These are phyloP conservation scores for Fragaria nilgerrensis DNA, from an alignment of 306 rosid genomes.

Conservation along the genomic window DNA sequence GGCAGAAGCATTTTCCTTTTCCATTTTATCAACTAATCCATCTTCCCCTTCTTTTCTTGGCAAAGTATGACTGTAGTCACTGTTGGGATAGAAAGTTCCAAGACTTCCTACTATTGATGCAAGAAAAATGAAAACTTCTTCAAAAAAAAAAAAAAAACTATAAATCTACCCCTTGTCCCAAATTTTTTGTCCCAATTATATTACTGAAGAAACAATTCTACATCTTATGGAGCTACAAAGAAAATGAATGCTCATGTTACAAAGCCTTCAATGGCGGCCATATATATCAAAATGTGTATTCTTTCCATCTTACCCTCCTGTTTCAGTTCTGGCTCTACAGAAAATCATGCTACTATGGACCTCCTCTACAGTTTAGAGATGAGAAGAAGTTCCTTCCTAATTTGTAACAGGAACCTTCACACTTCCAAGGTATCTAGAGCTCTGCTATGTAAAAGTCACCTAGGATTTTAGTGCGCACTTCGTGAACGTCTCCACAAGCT, in stretches of 20 bases:
- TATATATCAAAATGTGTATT: background rate
- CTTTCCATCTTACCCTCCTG: slow-evolving; percentile 10
- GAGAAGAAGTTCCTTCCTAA: slow-evolving; percentile 17
- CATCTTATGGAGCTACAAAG: background rate
- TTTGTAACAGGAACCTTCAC: slow-evolving; percentile 19
- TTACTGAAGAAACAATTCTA: background rate
- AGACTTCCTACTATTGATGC: no score
- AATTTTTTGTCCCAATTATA: background rate
- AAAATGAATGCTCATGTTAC: background rate
- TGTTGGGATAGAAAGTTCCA: no score
- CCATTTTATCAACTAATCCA: no score
- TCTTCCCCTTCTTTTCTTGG: no score
- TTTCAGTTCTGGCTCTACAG: background rate
- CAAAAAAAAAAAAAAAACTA: background rate
- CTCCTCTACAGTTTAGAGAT: slow-evolving; percentile 16
- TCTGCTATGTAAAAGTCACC: slow-evolving; percentile 25
- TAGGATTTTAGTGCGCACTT: slow-evolving; percentile 41
- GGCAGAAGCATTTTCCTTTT: no score
- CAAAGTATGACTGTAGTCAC: no score
- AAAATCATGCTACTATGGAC: slow-evolving; percentile 4
- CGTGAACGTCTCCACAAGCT: slow-evolving; percentile 70
- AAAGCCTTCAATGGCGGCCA: background rate
- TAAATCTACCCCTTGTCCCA: background rate
- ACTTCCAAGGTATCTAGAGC: slow-evolving; percentile 6
- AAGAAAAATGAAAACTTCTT: no score